Base-by-base conservation (phyloP, 1,284 basidiomycete genomes). In the Apiotrichum porosum region DNA sequence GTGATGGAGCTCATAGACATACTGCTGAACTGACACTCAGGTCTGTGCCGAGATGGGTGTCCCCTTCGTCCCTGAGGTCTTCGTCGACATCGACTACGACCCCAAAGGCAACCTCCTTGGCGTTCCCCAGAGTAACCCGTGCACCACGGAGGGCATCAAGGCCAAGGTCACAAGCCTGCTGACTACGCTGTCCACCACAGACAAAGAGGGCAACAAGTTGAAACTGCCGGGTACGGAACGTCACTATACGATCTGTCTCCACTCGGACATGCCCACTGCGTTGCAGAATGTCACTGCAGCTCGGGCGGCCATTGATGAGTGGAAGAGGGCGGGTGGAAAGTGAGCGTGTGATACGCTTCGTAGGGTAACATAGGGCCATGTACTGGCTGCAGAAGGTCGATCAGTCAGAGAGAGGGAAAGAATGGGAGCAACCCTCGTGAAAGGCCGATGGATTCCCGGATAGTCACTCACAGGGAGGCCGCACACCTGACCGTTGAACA, bases 161-260 rank as follows among this genome's bases (percentile, higher is more conserved):
- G 78, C 78, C 52, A 88, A 87, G 63, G 83, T 87, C 66, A 78
- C 75, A 15, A 84, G 87, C 68, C 80, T 82, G 60, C 84, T 86
- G 66, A 79, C 75, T n/a, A 85, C 87, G 68, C 36, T 35, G 15
- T 26, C 37, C 3, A 47, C 50, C 18, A 24, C 37, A 10, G 50
- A 56, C 47, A 52, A 49, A 44, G 40, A 56, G 40, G 54, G 50
- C 34, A 49, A 52, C 31, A 15, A 22, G 28, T 42, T 56, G 8
- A 32, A 31, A 10, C 44, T 56, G 21, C 47, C 44, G 6, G 49
- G 34, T 17, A 40, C 44, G 2, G 13, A 43, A 8, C 32, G 54
- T 18, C 86, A 89, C 70, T 77, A 88, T 53, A 87, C 82, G 43
- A 85, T 88, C 65, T 63, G 84, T 42, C 50, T 56, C 17, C 54